Base-by-base conservation (phyloP, 164 flowering plant species). In the Umbilicus rupestris region DNA sequence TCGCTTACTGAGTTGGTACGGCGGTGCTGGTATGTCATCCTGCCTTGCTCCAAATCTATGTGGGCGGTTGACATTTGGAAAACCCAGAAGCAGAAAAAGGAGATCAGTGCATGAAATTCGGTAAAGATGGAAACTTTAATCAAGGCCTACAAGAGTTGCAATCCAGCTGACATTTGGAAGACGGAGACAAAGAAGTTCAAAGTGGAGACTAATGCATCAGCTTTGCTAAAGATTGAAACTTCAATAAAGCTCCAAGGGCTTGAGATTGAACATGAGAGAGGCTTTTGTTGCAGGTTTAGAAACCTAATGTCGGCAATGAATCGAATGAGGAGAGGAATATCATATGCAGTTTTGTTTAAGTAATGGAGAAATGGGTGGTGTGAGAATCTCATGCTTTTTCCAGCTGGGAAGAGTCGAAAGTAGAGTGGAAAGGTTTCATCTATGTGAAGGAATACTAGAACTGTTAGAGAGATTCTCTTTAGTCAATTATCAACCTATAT, bases 1-100 rank as follows among this genome's bases (percentile, higher is more conserved):
- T 31, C 66, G 60, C 81, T 80, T 49, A 62, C 74, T 26, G 74
- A 77, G 39, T 52, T 41, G 46, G 42, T 50, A 2, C 28, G 28
- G 28, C 75, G 69, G 39, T 69, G 69, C 50, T 52, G 17, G 59
- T 52, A 26, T 55, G 60, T 26, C 3, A 30, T 29, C 22, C 60
- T 60, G 12, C 81, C 81, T 46, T 74, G 74, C 74, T 83, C 85
- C 63, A 83, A 71, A 71, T 85, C 85, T 50, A 79, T 52, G 28
- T 77, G 72, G 55, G 78, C 22, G 19, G 62, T 58, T 17, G 79
- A 47, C 82, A 76, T 78, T 73, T 65, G 20, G 26, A 60, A 68
- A 44, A 67, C 59, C 65, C 69, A 59, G 66, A 28, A 42, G 22
- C 30, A 31, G 22, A 57, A 45, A 62, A 29, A n/a, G 20, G 68